Evolutionary conservation across 2,329 filamentous ascomycete genomes (phyloP).

Genomic region (Passalora sequoiae): DNA sequence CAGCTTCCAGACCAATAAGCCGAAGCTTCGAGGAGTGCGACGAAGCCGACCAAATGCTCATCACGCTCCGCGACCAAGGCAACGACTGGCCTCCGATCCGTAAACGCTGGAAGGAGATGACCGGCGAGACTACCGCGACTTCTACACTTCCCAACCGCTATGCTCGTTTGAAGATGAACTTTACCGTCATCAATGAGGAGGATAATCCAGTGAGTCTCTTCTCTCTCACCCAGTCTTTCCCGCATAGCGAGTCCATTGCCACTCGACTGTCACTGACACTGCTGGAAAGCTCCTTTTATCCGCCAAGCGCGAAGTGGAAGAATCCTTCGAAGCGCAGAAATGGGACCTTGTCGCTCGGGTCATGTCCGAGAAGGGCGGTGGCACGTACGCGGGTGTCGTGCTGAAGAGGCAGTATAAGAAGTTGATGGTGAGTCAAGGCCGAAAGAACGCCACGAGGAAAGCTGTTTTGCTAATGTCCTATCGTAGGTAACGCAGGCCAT

Average conservation of each 20-base stretch:
- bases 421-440: slow-evolving; percentile 33
- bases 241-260: too few relatives aligned
- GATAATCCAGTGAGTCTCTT: too few relatives aligned
- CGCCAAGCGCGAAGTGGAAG: slow-evolving; percentile 38
- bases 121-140: slow-evolving; percentile 32
- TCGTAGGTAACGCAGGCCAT: slow-evolving; percentile 5
- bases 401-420: slow-evolving; percentile 41
- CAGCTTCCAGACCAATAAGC: slow-evolving; percentile 15
- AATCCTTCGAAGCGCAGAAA: slow-evolving; percentile 37
- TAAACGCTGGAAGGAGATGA: slow-evolving; percentile 26
- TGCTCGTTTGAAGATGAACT: slow-evolving; percentile 35
- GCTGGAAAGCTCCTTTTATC: slow-evolving; percentile 33
- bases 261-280: too few relatives aligned
- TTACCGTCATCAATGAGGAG: slow-evolving; percentile 34
- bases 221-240: slow-evolving; percentile 20
- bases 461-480: not conserved
- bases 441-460: too few relatives aligned
- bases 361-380: slow-evolving; percentile 31
- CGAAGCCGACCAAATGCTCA: slow-evolving; percentile 26
- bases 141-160: slow-evolving; percentile 40
- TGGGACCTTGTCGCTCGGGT: slow-evolving; percentile 36
- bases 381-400: slow-evolving; percentile 32
- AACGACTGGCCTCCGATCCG: slow-evolving; percentile 28
- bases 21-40: slow-evolving; percentile 27
- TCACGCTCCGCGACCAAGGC: slow-evolving; percentile 27